Base-by-base conservation (phyloP, 805 yeast species). In the Suhomyces xylopsoci region DNA sequence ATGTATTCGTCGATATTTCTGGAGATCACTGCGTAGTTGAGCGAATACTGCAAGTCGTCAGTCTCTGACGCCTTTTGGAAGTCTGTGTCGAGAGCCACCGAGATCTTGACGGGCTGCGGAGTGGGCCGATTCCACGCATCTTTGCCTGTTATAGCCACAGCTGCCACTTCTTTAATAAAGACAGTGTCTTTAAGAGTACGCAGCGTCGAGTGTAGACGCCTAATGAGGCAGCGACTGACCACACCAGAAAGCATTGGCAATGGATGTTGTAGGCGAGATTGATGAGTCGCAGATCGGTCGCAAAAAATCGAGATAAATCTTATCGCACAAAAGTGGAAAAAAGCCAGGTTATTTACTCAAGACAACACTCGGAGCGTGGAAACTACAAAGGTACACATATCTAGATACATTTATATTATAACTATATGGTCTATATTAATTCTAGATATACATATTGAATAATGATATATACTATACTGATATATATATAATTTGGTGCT, bases 1-100 rank as follows among this genome's bases (percentile, higher is more conserved):
- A 88, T 80, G 57, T 70, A 80, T 5, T 76, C 73, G 40, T 80
- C 66, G n/a, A 93, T 71, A 41, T 82, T 81, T 48, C 90, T 76
- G 3, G 93, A 82, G 4, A 93, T 79, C 4, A 84, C 91, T 2
- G 97, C 97, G 68, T 93, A 93, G 68, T 93, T 93, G 57, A 93
- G 80, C 5, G 97, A 87, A 62, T 87, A 83, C 54, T 82, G 81
- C 59, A 93, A 76, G 63, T 92, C 93, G 69, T 93, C 98, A 0
- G 85, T 81, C 10, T 71, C 69, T n/a, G 93, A 83, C n/a, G 97
- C 92, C 51, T 80, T 73, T 22, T 80, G 74, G 61, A 92, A 87
- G 60, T 84, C 83, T 0, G 96, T 88, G 32, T 72, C 71, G 55
- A 89, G 78, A 44, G 77, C 74, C 24, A 88, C 76, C 9, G 87